Evolutionary conservation across 1,139 yeast genomes (phyloP), one percentile per base, ranked within the genome.

Genomic region (Kurtzmaniella quercitrusa): DNA sequence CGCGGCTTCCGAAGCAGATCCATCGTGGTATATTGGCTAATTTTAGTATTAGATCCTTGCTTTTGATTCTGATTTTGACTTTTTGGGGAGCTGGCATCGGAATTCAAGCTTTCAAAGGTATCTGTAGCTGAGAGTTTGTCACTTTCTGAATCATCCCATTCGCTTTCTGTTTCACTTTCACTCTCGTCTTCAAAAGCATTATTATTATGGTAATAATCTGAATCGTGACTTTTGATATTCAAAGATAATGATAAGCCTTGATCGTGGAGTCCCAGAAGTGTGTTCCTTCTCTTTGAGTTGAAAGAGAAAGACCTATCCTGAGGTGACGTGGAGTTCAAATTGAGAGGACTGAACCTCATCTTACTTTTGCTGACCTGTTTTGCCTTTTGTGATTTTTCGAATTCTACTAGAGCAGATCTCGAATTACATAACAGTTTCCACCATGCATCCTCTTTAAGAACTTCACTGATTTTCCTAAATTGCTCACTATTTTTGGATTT

Each of bases 351-450:
- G 44, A 60, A 62, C 23, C 46, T 9, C 25, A 19, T 27, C 21
- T 15, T 33, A 34, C 39, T 41, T 27, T 29, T 34, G 21, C 15
- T 48, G 48, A 17, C 44, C 38, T 15, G 42, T 19, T 48, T 48
- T 16, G 51, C 43, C 12, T 54, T 40, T 40, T 55, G 58, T 37
- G 58, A 61, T 38, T 53, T 59, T 43, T 68, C 75, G n/a, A 70
- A 50, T 29, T 67, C 73, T 41, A 54, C 58, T 40, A 71, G 48
- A 1, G 79, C 73, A 4, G 66, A 65, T 48, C 90, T 68, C 0
- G 85, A 82, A 42, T 72, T 73, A 38, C 72, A 68, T 41, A 87
- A 65, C 51, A 84, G 85, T 37, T 63, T 66, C 95, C 95, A 87
- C 84, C 84, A 76, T 51, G 69, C 77, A 44, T 70, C 81, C 18